Percentiles rank a stretch among this genome's conserved stretches.
These are phyloP conservation scores for Colletotrichum chlorophyti DNA, from an alignment of 2,329 filamentous ascomycete genomes.

Conservation along the genomic window DNA sequence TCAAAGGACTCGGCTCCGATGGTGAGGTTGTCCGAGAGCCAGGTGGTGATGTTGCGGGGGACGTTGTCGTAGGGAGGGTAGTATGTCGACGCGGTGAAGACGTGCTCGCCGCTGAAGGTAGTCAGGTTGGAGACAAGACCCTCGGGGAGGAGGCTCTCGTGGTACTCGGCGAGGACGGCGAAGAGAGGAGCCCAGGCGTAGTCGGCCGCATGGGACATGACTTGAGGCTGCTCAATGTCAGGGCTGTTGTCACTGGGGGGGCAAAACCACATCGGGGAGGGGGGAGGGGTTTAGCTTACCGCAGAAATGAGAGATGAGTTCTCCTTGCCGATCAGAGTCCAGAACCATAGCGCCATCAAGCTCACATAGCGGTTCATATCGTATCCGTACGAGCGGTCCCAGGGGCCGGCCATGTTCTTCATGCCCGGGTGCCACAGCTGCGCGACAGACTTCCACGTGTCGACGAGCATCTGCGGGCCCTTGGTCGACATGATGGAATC, in stretches of 20 bases:
- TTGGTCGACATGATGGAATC: conserved; percentile 60
- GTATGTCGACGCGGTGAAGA: conserved; percentile 57
- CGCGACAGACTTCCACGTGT: conserved; percentile 59
- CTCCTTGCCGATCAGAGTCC: conserved; percentile 61
- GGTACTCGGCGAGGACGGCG: conserved; percentile 58
- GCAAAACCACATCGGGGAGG: too few species aligned
- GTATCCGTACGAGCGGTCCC: conserved; percentile 69
- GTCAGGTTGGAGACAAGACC: conserved; percentile 47
- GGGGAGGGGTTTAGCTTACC: conserved; percentile 31
- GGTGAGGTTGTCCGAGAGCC: conserved; percentile 61
- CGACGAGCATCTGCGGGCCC: conserved; percentile 56
- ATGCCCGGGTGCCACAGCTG: conserved; percentile 64
- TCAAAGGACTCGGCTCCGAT: conserved; percentile 67
- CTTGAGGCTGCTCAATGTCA: conserved; percentile 44
- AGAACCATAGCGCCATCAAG: conserved; percentile 64
- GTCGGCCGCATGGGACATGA: conserved; percentile 66
- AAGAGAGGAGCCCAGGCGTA: conserved; percentile 65
- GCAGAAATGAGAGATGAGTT: conserved; percentile 42
- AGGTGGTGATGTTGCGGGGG: conserved; percentile 65
- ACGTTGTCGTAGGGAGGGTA: conserved; percentile 64
- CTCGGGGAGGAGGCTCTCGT: conserved; percentile 53
- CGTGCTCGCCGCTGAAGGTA: conserved; percentile 59
- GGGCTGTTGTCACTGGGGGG: too few species aligned
- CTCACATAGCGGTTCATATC: conserved; percentile 69
- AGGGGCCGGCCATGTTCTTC: conserved; percentile 68